phyloP scores from a whole-genome alignment of 129 eudicot genomes.

The Flaveria bidentis region DNA sequence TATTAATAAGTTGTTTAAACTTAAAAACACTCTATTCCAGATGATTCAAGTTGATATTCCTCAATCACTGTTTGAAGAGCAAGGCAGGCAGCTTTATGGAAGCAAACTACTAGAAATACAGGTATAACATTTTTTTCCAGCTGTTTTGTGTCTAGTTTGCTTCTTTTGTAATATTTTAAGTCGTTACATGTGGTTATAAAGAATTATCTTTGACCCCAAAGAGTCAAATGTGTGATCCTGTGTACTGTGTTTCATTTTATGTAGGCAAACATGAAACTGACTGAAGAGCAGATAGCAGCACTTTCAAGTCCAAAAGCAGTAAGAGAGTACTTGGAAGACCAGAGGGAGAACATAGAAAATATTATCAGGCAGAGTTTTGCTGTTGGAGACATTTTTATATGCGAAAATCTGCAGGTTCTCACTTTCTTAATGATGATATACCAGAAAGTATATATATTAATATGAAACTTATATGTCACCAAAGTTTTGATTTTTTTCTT shows the following conservation, averaged over 20 bases:
- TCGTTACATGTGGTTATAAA: constrained; percentile 8
- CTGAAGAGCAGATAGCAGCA: constrained; percentile 70
- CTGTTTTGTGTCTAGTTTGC: not conserved
- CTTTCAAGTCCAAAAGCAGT: constrained; percentile 84
- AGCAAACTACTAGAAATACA: constrained; percentile 79
- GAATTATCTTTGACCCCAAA: constrained; percentile 18
- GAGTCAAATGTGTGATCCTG: not conserved
- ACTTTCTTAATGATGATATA: constrained; percentile 2
- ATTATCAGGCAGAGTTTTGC: constrained; percentile 84
- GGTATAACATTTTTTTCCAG: constrained; percentile 42
- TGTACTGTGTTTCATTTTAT: not conserved
- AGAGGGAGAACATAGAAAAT: constrained; percentile 67
- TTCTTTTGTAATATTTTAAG: not conserved
- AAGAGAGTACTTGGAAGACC: constrained; percentile 66
- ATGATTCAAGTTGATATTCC: constrained; percentile 93
- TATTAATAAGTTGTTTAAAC: constrained; percentile 14
- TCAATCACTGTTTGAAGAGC: constrained; percentile 85
- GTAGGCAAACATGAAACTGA: constrained; percentile 73
- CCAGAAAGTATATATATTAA: not conserved
- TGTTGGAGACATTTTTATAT: constrained; percentile 86
- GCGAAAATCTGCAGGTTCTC: constrained; percentile 87
- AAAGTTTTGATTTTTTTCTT: not conserved
- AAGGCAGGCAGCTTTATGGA: constrained; percentile 94
- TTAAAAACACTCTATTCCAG: constrained; percentile 35
- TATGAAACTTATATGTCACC: not conserved